phyloP scores from a whole-genome alignment of 768 basidiomycete species.

The Russula foetens region DNA sequence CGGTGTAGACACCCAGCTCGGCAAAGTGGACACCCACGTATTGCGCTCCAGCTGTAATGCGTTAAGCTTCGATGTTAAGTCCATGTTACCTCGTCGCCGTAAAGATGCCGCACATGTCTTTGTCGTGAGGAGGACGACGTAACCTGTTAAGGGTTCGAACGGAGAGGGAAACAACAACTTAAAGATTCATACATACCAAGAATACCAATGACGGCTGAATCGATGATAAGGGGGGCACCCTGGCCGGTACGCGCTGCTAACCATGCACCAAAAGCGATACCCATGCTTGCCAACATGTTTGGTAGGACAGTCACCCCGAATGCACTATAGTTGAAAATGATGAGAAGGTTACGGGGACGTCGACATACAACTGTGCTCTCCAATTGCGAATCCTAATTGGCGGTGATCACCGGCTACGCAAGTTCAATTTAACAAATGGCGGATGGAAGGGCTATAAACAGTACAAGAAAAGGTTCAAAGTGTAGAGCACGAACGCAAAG shows the following conservation, averaged over 20 bases:
- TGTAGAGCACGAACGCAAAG: conserved; percentile 51
- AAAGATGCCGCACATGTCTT: conserved; percentile 32
- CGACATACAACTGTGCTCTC: conserved; percentile 48
- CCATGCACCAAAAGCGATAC: conserved; percentile 45
- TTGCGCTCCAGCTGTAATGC: conserved; percentile 38
- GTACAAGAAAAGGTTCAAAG: conserved; percentile 51
- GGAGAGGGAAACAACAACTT: too few species aligned
- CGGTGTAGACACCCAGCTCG: conserved; percentile 49
- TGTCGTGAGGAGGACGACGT: conserved; percentile 45
- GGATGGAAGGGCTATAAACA: conserved; percentile 3
- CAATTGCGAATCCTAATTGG: conserved; percentile 48
- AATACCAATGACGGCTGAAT: conserved; percentile 40
- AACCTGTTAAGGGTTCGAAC: conserved; percentile 31
- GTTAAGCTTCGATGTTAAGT: background rate
- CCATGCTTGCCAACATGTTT: conserved; percentile 41
- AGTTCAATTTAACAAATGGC: background rate
- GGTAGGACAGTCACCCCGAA: conserved; percentile 53
- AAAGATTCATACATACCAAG: conserved; percentile 41
- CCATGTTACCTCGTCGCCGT: background rate
- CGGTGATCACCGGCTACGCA: conserved; percentile 49
- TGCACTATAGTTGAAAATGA: background rate
- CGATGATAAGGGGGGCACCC: conserved; percentile 48
- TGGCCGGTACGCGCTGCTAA: conserved; percentile 37
- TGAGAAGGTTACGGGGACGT: background rate
- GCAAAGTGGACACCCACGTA: conserved; percentile 52